Percentiles rank a stretch among this genome's conserved stretches.
Evolutionary conservation across 2,329 filamentous ascomycete genomes (phyloP).

Genomic region (Beauveria rudraprayagi): DNA sequence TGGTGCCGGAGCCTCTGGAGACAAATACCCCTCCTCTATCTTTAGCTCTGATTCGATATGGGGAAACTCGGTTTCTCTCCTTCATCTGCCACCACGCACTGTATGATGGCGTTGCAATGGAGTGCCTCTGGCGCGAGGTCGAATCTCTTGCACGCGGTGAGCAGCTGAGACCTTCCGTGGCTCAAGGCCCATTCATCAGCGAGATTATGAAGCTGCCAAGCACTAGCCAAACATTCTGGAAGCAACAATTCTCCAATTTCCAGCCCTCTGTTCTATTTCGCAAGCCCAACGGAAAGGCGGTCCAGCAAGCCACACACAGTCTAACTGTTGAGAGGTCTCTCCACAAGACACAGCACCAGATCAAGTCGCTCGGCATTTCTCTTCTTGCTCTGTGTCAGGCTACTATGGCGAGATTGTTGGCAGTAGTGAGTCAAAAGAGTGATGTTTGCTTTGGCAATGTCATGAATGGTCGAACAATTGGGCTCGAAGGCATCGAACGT

Average conservation of each 20-base stretch:
- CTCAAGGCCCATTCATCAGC: constrained; percentile 57
- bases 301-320: constrained; percentile 22
- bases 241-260: constrained; percentile 43
- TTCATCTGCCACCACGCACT: constrained; percentile 68
- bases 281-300: constrained; percentile 14
- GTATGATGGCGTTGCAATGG: constrained; percentile 77
- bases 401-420: constrained; percentile 61
- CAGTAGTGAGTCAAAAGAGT: constrained; percentile 41
- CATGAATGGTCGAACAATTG: constrained; percentile 64
- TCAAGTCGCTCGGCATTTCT: constrained; percentile 48
- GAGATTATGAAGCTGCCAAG: constrained; percentile 43
- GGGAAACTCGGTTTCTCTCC: constrained; percentile 31
- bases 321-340: constrained; percentile 30
- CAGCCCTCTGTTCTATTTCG: constrained; percentile 23
- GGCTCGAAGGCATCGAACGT: constrained; percentile 56
- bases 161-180: constrained; percentile 38
- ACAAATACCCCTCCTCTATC: constrained; percentile 37
- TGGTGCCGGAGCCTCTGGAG: constrained; percentile 34
- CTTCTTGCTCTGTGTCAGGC: constrained; percentile 63
- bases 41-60: constrained; percentile 31
- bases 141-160: constrained; percentile 46
- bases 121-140: constrained; percentile 60
- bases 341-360: constrained; percentile 36
- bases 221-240: constrained; percentile 60
- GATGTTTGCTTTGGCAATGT: constrained; percentile 88